Evolutionary conservation across 148 eudicot species (phyloP).

Genomic region (Camellia japonica): DNA sequence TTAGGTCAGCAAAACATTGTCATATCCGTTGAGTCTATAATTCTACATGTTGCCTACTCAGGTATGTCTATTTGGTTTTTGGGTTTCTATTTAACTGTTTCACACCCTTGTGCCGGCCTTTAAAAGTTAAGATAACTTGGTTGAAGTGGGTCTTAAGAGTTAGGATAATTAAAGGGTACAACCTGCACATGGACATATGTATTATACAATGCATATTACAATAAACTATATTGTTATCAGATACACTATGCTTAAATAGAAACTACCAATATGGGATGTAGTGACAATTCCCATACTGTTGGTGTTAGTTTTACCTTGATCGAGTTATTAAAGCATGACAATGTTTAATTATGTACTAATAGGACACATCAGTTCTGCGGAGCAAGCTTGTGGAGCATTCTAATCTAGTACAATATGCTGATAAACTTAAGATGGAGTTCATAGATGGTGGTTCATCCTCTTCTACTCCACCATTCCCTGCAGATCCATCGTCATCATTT

Average conservation of each 20-base stretch:
- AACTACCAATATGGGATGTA: too few species aligned
- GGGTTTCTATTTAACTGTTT: too few species aligned
- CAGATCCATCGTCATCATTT: constrained; percentile 58
- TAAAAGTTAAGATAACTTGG: neutral
- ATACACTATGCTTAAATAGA: too few species aligned
- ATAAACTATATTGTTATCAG: too few species aligned
- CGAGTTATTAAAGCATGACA: neutral
- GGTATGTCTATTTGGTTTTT: neutral
- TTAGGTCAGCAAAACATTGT: neutral
- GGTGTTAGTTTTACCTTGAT: neutral
- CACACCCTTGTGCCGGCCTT: too few species aligned
- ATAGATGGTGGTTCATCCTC: constrained; percentile 47
- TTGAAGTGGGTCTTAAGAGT: too few species aligned
- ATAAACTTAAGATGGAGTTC: constrained; percentile 47
- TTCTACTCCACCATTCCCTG: constrained; percentile 33
- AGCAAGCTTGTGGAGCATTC: constrained; percentile 60
- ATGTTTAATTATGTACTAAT: constrained; percentile 6
- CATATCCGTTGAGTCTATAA: neutral
- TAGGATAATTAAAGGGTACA: too few species aligned
- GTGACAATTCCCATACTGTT: neutral
- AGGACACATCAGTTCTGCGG: constrained; percentile 77
- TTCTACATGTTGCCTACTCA: neutral
- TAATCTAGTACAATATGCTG: constrained; percentile 70
- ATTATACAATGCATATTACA: too few species aligned
- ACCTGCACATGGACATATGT: too few species aligned